Percentiles rank a stretch among this genome's conserved stretches.
Conservation (phyloP, 257 asterid genomes). For the Ocimum tenuiflorum region DNA sequence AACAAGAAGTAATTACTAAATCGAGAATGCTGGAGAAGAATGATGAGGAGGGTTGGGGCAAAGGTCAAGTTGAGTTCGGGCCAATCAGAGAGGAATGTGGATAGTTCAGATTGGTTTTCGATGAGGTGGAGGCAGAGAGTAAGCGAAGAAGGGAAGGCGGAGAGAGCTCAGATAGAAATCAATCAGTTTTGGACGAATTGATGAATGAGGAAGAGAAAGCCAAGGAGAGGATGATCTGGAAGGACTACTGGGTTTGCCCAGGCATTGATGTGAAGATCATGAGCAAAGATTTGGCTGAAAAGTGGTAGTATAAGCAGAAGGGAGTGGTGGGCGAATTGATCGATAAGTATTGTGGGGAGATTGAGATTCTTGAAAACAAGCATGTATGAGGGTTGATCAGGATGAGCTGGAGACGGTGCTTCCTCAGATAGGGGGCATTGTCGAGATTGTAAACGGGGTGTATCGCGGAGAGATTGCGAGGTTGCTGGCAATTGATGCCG, state of each 20-base stretch:
- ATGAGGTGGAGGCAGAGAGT: conserved; percentile 43
- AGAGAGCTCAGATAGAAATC: conserved; percentile 28
- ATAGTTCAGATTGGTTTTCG: conserved; percentile 44
- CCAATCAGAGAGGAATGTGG: conserved; percentile 32
- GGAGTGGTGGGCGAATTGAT: conserved; percentile 69
- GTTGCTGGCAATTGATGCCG: conserved; percentile 54
- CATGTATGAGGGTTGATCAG: conserved; percentile 87
- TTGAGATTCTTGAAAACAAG: conserved; percentile 88
- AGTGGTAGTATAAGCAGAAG: conserved; percentile 85
- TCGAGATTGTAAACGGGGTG: conserved; percentile 82
- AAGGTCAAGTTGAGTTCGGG: conserved; percentile 59
- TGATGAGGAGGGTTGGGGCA: conserved; percentile 52
- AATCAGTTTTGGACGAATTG: conserved; percentile 62
- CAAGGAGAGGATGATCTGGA: conserved; percentile 71
- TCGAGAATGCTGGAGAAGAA: conserved; percentile 38
- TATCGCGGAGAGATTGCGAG: conserved; percentile 74
- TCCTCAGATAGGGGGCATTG: conserved; percentile 91
- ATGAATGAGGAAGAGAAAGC: conserved; percentile 84
- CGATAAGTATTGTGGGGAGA: conserved; percentile 79
- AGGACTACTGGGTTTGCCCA: conserved; percentile 86
- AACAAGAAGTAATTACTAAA: too few relatives aligned
- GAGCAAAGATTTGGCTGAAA: conserved; percentile 75
- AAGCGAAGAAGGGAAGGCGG: conserved; percentile 29
- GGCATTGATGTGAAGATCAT: conserved; percentile 85
- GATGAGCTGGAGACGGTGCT: conserved; percentile 92